These are phyloP conservation scores for Petunia axillaris DNA, from an alignment of 257 asterid genomes.

Conservation along the genomic window DNA sequence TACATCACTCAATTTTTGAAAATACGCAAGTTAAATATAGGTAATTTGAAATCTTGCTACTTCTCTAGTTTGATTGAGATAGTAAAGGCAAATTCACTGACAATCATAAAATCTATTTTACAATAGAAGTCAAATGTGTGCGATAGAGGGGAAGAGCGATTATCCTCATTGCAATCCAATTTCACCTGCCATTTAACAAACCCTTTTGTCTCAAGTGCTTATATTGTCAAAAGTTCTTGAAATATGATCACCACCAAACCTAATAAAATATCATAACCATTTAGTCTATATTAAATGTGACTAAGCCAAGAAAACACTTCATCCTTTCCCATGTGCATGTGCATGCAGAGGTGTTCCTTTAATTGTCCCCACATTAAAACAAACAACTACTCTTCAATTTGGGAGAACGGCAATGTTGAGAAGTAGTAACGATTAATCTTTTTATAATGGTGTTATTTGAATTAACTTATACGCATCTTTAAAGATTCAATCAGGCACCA, in stretches of 20 bases:
- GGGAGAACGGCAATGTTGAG: constrained; percentile 22
- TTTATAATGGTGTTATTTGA: too few relatives aligned
- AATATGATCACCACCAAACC: constrained; percentile 17
- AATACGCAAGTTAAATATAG: too few relatives aligned
- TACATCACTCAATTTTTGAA: too few relatives aligned
- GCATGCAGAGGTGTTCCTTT: constrained; percentile 28
- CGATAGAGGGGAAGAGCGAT: not conserved
- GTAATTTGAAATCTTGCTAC: too few relatives aligned
- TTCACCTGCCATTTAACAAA: constrained; percentile 37
- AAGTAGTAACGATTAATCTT: not conserved
- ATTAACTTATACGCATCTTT: not conserved
- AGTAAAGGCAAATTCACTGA: not conserved
- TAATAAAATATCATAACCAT: not conserved
- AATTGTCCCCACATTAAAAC: constrained; percentile 22
- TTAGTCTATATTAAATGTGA: constrained; percentile 25
- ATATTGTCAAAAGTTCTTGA: constrained; percentile 26
- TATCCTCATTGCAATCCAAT: constrained; percentile 23
- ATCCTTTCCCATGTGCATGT: constrained; percentile 32
- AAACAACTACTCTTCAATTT: constrained; percentile 24
- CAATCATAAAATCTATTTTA: not conserved
- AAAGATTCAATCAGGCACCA: not conserved
- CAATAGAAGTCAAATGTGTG: not conserved
- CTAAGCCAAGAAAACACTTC: constrained; percentile 18
- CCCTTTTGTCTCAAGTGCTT: constrained; percentile 35
- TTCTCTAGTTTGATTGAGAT: not conserved